Evolutionary conservation across 1,284 basidiomycete species (phyloP).

Genomic region (Crucibulum cyathiforme): DNA sequence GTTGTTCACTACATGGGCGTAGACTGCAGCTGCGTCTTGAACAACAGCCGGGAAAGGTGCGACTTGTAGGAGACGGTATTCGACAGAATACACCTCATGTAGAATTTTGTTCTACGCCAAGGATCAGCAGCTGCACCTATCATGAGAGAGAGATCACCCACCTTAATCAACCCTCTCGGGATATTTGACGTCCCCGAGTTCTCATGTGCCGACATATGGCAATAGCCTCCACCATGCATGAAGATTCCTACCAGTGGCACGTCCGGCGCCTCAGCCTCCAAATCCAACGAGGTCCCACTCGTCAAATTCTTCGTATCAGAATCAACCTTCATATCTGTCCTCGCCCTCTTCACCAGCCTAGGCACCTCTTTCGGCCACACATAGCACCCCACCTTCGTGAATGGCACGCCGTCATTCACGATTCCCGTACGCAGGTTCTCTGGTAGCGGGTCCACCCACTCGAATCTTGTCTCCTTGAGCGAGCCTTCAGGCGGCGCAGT

Average conservation of each 20-base stretch:
- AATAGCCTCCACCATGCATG: constrained; percentile 60
- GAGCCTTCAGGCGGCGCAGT: constrained; percentile 21
- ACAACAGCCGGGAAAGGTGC: constrained; percentile 69
- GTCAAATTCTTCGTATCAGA: background rate
- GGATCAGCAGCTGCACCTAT: background rate
- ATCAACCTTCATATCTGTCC: background rate
- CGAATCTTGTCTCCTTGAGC: constrained; percentile 53
- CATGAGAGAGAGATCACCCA: constrained; percentile 6
- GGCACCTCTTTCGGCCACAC: constrained; percentile 48
- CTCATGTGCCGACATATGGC: constrained; percentile 62
- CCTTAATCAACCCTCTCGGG: constrained; percentile 49
- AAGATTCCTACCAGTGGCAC: constrained; percentile 51
- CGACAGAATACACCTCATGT: constrained; percentile 54
- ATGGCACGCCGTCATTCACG: constrained; percentile 45
- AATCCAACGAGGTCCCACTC: constrained; percentile 5
- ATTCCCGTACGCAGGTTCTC: constrained; percentile 47
- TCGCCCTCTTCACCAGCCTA: constrained; percentile 12
- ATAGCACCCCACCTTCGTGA: constrained; percentile 51
- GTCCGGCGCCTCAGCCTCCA: constrained; percentile 16
- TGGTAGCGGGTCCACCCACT: constrained; percentile 52
- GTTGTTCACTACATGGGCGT: constrained; percentile 55
- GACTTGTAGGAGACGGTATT: constrained; percentile 57
- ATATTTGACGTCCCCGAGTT: constrained; percentile 52
- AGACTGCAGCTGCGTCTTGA: constrained; percentile 67
- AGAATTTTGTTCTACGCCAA: constrained; percentile 38